Evolutionary conservation across 805 yeast species (phyloP).

Genomic region (Barnettozyma botsteinii): DNA sequence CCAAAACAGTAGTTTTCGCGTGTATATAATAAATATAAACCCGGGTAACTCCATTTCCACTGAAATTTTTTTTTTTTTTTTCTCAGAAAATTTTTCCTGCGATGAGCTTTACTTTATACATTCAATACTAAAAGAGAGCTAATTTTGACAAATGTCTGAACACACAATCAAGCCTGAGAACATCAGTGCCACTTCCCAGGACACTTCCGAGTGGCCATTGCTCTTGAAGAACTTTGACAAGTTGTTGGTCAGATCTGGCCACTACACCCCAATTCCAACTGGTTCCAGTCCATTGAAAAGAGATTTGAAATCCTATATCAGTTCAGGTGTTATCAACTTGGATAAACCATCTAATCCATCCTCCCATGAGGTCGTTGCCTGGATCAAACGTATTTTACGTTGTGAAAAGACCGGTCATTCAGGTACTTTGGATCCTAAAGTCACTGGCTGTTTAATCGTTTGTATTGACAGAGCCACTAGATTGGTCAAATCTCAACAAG

Average conservation of each 20-base stretch:
- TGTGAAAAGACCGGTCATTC: slow-evolving; percentile 98
- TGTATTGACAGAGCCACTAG: slow-evolving; percentile 98
- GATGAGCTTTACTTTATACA: slow-evolving; percentile 3
- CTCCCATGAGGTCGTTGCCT: slow-evolving; percentile 98
- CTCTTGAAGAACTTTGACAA: slow-evolving; percentile 91
- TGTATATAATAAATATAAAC: too few species aligned
- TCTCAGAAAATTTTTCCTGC: slow-evolving; percentile 8
- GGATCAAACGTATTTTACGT: slow-evolving; percentile 95
- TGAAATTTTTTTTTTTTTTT: neutral
- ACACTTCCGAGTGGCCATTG: slow-evolving; percentile 94
- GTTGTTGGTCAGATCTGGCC: slow-evolving; percentile 90
- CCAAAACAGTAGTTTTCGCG: too few species aligned
- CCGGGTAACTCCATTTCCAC: too few species aligned
- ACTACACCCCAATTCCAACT: slow-evolving; percentile 94
- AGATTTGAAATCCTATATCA: slow-evolving; percentile 82
- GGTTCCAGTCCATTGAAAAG: slow-evolving; percentile 94
- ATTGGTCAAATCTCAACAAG: slow-evolving; percentile 97
- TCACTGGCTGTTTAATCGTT: slow-evolving; percentile 97
- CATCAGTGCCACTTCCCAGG: slow-evolving; percentile 61
- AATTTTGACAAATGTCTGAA: slow-evolving; percentile 31
- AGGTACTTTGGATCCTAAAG: slow-evolving; percentile 98
- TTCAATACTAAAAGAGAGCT: neutral
- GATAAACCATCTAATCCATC: slow-evolving; percentile 99
- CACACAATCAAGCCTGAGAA: slow-evolving; percentile 85
- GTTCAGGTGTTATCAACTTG: slow-evolving; percentile 93